Percentiles rank a stretch among this genome's conserved stretches.
These are phyloP conservation scores for Aeminium ludgeri DNA, from an alignment of 495 filamentous ascomycete species.

Conservation along the genomic window DNA sequence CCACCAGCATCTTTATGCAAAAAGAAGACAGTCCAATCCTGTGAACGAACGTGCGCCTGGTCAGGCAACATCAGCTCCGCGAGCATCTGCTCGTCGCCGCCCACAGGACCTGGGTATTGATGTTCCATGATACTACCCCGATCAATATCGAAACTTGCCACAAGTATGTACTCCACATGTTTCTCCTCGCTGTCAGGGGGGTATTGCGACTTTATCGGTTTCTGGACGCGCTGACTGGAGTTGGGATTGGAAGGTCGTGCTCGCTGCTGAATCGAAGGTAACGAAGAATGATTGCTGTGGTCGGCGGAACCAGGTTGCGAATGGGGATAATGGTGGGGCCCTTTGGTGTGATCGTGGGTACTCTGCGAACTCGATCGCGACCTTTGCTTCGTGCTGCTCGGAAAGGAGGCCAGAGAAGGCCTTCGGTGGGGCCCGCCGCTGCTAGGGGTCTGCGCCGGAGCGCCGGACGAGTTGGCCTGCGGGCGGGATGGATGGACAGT, in stretches of 20 bases:
- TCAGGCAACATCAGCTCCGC: conserved; percentile 98
- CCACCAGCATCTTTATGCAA: conserved; percentile 68
- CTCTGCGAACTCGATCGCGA: conserved; percentile 1
- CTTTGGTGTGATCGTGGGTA: neutral
- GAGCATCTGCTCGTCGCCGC: conserved; percentile 94
- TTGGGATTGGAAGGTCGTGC: neutral
- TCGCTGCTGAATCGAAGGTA: neutral
- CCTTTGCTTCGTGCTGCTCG: neutral
- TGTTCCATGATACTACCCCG: conserved; percentile 96
- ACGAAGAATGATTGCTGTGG: conserved; percentile 4
- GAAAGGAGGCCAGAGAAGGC: conserved; percentile 1
- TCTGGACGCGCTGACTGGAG: neutral
- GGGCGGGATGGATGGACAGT: conserved; percentile 8
- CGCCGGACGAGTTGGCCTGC: conserved; percentile 13
- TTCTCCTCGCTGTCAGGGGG: conserved; percentile 60
- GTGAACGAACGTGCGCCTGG: conserved; percentile 83
- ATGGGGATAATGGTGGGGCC: neutral
- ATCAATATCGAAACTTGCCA: conserved; percentile 94
- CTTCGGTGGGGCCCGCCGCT: neutral
- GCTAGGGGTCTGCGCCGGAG: neutral
- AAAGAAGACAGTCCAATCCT: conserved; percentile 99
- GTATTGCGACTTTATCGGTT: conserved; percentile 61
- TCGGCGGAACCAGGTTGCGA: neutral
- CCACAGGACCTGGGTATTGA: conserved; percentile 86
- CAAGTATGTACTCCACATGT: conserved; percentile 98